Evolutionary conservation across 1,139 yeast genomes (phyloP).

Genomic region (Pneumocystis canis): DNA sequence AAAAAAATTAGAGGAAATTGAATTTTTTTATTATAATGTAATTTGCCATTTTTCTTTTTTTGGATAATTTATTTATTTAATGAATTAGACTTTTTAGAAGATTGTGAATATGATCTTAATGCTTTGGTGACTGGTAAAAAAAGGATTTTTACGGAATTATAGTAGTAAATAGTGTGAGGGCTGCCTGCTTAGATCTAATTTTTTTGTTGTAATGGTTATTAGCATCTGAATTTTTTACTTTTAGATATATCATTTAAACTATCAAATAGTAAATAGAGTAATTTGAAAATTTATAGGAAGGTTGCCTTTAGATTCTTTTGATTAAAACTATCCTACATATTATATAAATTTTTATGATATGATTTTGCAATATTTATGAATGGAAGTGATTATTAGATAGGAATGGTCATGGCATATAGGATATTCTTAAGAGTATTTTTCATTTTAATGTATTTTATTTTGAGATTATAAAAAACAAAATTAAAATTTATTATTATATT

Average conservation of each 20-base stretch:
- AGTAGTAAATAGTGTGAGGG: constrained; percentile 85
- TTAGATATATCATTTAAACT: constrained; percentile 46
- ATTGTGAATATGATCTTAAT: constrained; percentile 45
- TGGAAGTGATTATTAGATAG: constrained; percentile 93
- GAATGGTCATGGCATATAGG: constrained; percentile 96
- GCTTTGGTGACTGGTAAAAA: constrained; percentile 60
- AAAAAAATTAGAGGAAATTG: constrained; percentile 59
- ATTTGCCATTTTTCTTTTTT: constrained; percentile 2
- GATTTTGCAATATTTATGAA: constrained; percentile 93
- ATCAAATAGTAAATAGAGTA: constrained; percentile 52
- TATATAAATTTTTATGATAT: constrained; percentile 66
- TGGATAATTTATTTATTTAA: neutral
- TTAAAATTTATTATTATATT: constrained; percentile 39
- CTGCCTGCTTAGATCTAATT: constrained; percentile 83
- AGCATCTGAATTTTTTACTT: constrained; percentile 82
- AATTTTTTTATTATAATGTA: constrained; percentile 68
- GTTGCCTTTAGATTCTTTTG: constrained; percentile 83
- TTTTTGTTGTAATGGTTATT: constrained; percentile 78
- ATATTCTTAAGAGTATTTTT: constrained; percentile 65
- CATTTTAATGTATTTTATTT: constrained; percentile 30
- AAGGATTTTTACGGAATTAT: constrained; percentile 79
- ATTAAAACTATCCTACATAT: constrained; percentile 79
- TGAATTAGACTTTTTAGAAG: constrained; percentile 39
- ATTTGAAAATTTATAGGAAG: constrained; percentile 85
- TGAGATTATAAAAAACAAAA: constrained; percentile 23